A percentile compares a stretch with the other conserved stretches of the same genome.
These are phyloP conservation scores for Pythium utonaiense DNA, from an alignment of 352 stramenopile species.

Conservation along the genomic window DNA sequence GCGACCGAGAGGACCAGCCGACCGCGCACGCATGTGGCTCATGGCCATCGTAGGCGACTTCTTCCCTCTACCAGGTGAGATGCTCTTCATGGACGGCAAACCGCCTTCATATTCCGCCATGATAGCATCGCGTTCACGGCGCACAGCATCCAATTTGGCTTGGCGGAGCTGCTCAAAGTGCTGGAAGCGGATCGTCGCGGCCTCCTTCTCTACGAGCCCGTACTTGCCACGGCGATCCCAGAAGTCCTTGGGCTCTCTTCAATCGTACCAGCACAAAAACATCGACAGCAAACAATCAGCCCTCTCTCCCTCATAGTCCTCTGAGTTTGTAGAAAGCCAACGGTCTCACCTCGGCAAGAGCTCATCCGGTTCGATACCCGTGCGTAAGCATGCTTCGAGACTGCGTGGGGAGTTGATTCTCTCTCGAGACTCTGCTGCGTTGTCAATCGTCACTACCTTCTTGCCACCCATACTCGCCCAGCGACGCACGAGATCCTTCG, in stretches of 20 bases:
- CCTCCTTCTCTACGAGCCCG: constrained; percentile 68
- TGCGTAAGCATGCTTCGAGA: constrained; percentile 65
- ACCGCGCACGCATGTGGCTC: constrained; percentile 4
- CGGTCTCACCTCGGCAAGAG: constrained; percentile 44
- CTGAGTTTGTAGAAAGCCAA: background rate
- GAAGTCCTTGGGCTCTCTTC: constrained; percentile 46
- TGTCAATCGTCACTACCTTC: constrained; percentile 52
- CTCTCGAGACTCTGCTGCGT: constrained; percentile 42
- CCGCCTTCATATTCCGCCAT: constrained; percentile 26
- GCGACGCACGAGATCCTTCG: background rate
- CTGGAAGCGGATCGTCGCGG: constrained; percentile 60
- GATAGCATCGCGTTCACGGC: constrained; percentile 52
- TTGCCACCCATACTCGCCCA: constrained; percentile 25
- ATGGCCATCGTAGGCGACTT: constrained; percentile 6
- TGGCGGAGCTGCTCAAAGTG: constrained; percentile 69
- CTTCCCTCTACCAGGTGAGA: constrained; percentile 15
- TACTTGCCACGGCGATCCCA: constrained; percentile 52
- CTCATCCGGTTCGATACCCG: constrained; percentile 62
- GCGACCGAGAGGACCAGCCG: constrained; percentile 15
- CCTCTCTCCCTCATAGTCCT: too few relatives aligned
- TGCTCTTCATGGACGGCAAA: background rate
- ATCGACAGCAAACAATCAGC: background rate
- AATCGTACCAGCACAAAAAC: background rate
- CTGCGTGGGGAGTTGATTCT: constrained; percentile 59
- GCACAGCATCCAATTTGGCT: constrained; percentile 54